phyloP scores from a whole-genome alignment of 202 grass and related monocot species.

The Digitaria exilis region DNA sequence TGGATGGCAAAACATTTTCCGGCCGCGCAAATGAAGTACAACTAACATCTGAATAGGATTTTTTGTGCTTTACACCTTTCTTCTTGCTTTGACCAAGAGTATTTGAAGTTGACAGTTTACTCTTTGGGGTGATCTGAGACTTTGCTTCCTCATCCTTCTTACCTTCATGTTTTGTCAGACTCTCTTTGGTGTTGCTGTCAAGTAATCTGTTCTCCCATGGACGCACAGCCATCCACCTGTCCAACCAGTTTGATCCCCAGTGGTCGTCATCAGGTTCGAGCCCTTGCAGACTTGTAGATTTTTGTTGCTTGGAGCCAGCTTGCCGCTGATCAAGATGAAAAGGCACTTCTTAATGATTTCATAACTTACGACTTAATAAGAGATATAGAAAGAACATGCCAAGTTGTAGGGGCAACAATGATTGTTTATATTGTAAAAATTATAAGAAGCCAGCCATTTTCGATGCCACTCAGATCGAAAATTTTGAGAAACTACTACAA shows the following conservation, averaged over 20 bases:
- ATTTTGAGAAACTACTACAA: constrained; percentile 9
- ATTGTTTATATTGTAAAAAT: constrained; percentile 24
- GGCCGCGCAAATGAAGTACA: constrained; percentile 59
- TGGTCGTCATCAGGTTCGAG: constrained; percentile 61
- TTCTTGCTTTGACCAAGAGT: constrained; percentile 51
- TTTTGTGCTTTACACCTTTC: constrained; percentile 51
- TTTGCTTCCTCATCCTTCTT: constrained; percentile 59
- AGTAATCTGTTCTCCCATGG: constrained; percentile 95
- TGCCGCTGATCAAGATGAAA: constrained; percentile 73
- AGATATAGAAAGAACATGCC: neutral
- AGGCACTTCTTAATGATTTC: constrained; percentile 8
- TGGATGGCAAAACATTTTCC: constrained; percentile 43
- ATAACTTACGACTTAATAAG: neutral
- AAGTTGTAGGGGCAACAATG: neutral
- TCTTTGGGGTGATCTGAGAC: constrained; percentile 50
- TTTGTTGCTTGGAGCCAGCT: constrained; percentile 75
- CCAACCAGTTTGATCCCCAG: constrained; percentile 98
- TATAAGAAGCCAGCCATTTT: constrained; percentile 13
- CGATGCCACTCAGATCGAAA: neutral
- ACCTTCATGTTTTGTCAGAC: constrained; percentile 39
- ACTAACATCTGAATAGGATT: constrained; percentile 74
- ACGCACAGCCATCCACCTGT: constrained; percentile 97
- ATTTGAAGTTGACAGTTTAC: constrained; percentile 37
- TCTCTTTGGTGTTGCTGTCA: constrained; percentile 76
- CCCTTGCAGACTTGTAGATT: constrained; percentile 44